A percentile compares a stretch with the other conserved stretches of the same genome.
Evolutionary conservation across 352 stramenopile species (phyloP).

Genomic region (Salisapilia sapeloensis): DNA sequence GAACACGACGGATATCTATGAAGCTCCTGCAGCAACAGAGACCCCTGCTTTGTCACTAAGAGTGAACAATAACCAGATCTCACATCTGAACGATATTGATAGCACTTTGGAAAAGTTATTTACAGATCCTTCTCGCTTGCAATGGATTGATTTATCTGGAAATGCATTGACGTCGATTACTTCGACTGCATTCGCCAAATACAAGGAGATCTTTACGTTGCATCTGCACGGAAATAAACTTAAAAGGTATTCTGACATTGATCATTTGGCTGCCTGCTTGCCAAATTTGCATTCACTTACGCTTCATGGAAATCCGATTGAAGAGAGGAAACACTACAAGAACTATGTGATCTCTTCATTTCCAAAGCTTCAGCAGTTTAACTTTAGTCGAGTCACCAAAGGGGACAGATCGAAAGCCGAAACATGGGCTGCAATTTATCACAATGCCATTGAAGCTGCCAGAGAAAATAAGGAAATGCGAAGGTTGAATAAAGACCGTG

Average conservation of each 20-base stretch:
- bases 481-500: no score
- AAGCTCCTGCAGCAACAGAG: background rate
- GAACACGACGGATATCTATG: no score
- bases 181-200: constrained; percentile 17
- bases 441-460: constrained; percentile 13
- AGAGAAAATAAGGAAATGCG: no score
- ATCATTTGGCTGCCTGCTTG: constrained; percentile 21
- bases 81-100: constrained; percentile 25
- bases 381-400: constrained; percentile 56
- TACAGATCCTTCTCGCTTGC: constrained; percentile 18
- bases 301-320: constrained; percentile 67
- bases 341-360: constrained; percentile 70
- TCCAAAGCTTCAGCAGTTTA: constrained; percentile 41
- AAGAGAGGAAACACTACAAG: constrained; percentile 77
- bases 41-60: constrained; percentile 18
- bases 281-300: constrained; percentile 42
- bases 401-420: constrained; percentile 45
- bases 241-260: constrained; percentile 38
- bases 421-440: constrained; percentile 56
- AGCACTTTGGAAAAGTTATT: constrained; percentile 29
- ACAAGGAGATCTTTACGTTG: constrained; percentile 35
- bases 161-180: constrained; percentile 23
- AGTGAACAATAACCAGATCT: constrained; percentile 53
- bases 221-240: constrained; percentile 64
- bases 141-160: constrained; percentile 51